Conservation (phyloP, 352 stramenopile genomes). For the Phytophthora cactorum region DNA sequence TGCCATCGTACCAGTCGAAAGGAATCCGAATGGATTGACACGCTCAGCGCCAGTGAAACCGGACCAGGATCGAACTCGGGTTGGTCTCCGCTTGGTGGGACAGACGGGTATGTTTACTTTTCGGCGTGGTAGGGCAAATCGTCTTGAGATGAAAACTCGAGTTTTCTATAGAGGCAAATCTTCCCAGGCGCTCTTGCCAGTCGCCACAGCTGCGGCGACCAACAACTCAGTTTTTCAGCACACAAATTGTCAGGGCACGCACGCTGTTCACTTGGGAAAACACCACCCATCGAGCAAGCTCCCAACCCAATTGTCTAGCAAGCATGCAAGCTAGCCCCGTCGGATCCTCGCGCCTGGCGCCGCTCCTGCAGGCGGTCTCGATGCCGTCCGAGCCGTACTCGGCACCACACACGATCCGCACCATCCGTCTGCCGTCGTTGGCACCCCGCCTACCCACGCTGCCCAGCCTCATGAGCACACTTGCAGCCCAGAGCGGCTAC, state of each 20-base stretch:
- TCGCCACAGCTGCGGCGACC: conserved; percentile 25
- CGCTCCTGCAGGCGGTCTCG: conserved; percentile 32
- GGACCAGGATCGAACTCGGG: neutral
- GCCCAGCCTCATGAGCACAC: conserved; percentile 39
- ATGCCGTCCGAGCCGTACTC: conserved; percentile 28
- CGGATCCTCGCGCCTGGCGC: conserved; percentile 31
- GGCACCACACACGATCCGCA: conserved; percentile 29
- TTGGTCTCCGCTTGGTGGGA: conserved; percentile 7
- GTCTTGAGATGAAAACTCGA: conserved; percentile 3
- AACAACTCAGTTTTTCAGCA: conserved; percentile 16
- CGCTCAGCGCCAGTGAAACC: conserved; percentile 12
- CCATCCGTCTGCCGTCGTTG: conserved; percentile 43
- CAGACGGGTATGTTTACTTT: conserved; percentile 21
- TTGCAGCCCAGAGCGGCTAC: conserved; percentile 25
- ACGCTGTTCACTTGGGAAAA: conserved; percentile 31
- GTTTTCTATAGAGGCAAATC: conserved; percentile 35
- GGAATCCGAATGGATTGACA: neutral
- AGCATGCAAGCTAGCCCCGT: conserved; percentile 33
- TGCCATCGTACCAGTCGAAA: conserved; percentile 9
- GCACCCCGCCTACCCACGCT: conserved; percentile 37
- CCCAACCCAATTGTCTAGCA: neutral
- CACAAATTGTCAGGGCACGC: conserved; percentile 28
- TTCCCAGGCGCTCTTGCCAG: conserved; percentile 28
- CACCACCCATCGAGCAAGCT: conserved; percentile 8
- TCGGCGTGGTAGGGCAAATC: conserved; percentile 17